Evolutionary conservation across 2,329 filamentous ascomycete species (phyloP).

Genomic region (Hymenoscyphus albidus): DNA sequence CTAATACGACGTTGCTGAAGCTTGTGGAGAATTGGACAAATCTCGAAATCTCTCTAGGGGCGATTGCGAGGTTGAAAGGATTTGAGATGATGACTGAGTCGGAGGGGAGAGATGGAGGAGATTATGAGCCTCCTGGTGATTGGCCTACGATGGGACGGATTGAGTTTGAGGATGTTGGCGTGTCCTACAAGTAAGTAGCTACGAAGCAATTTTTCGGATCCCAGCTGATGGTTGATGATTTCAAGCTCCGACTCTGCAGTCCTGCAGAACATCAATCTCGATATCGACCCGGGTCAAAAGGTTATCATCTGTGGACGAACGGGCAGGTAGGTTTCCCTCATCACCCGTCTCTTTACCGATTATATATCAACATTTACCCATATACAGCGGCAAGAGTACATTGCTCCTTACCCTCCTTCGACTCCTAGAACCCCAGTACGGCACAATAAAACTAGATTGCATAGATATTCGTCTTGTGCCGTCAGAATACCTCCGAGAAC

Average conservation of each 20-base stretch:
- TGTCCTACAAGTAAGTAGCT: slow-evolving; percentile 34
- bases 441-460: slow-evolving; percentile 42
- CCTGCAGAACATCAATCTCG: slow-evolving; percentile 39
- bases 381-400: slow-evolving; percentile 38
- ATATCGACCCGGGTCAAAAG: slow-evolving; percentile 46
- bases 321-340: slow-evolving; percentile 37
- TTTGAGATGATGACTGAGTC: slow-evolving; percentile 42
- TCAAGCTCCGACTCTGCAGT: slow-evolving; percentile 22
- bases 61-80: slow-evolving; percentile 50
- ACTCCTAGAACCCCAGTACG: slow-evolving; percentile 42
- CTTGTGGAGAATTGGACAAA: slow-evolving; percentile 48
- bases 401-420: slow-evolving; percentile 47
- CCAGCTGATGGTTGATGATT: slow-evolving; percentile 4
- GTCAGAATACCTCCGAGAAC: slow-evolving; percentile 35
- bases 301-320: slow-evolving; percentile 52
- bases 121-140: slow-evolving; percentile 14
- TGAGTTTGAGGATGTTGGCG: slow-evolving; percentile 34
- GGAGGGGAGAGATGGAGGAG: slow-evolving; percentile 31
- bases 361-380: not conserved
- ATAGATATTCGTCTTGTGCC: slow-evolving; percentile 39
- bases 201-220: slow-evolving; percentile 38
- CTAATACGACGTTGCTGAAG: slow-evolving; percentile 22
- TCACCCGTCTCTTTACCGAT: not conserved
- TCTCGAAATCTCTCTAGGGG: slow-evolving; percentile 56
- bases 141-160: slow-evolving; percentile 38